These are phyloP conservation scores for Neopestalotiopsis rosae DNA, from an alignment of 2,329 filamentous ascomycete species.

Conservation along the genomic window DNA sequence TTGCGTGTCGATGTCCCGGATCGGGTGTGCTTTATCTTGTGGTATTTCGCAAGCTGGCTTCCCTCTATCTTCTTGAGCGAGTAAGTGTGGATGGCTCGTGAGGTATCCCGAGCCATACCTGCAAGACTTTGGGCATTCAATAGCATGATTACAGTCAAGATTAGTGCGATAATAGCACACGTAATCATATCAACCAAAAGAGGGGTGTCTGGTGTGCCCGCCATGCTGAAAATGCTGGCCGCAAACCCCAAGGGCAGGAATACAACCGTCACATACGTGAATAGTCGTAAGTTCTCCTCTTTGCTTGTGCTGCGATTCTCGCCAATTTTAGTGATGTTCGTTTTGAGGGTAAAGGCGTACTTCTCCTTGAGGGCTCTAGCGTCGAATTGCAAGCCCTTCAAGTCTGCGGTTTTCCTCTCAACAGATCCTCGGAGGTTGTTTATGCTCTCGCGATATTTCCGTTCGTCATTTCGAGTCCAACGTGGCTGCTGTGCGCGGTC, in stretches of 20 bases:
- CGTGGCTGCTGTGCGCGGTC: conserved; percentile 33
- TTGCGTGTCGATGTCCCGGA: too few species aligned
- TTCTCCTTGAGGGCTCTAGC: conserved; percentile 15
- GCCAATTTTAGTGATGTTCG: conserved; percentile 18
- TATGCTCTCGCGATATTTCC: conserved; percentile 31
- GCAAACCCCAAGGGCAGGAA: conserved; percentile 40
- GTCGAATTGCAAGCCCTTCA: conserved; percentile 10
- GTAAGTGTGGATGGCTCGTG: not conserved
- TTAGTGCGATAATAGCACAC: conserved; percentile 17
- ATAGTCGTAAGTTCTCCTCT: conserved; percentile 36
- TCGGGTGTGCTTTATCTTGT: not conserved
- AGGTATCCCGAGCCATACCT: not conserved
- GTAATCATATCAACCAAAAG: conserved; percentile 26
- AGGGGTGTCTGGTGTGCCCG: conserved; percentile 23
- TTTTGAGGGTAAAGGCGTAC: not conserved
- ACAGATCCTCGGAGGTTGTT: conserved; percentile 17
- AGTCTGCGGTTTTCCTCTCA: conserved; percentile 13
- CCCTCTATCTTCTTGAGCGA: not conserved
- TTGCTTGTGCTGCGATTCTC: conserved; percentile 21
- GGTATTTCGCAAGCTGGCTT: not conserved
- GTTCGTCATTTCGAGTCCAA: conserved; percentile 38
- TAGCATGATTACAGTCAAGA: conserved; percentile 16
- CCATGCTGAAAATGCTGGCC: conserved; percentile 39
- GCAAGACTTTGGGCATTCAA: conserved; percentile 12
- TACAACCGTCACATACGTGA: conserved; percentile 41